Evolutionary conservation across 2,329 filamentous ascomycete genomes (phyloP).

Genomic region (Aspergillus caelatus): DNA sequence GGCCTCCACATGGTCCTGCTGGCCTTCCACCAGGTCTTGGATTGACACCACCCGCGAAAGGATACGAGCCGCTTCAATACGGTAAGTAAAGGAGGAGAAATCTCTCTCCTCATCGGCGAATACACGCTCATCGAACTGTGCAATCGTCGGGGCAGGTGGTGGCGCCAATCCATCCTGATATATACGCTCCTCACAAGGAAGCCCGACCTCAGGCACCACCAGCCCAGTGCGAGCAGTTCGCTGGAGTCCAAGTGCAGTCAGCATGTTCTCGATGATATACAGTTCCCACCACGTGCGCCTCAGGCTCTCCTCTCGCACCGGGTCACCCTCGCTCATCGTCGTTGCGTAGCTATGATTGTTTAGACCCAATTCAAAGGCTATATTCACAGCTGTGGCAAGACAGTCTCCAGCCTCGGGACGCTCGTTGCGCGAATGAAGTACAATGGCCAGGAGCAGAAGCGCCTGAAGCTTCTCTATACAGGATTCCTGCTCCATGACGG

Average conservation of each 20-base stretch:
- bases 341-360: slow-evolving; percentile 70
- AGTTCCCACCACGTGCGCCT: slow-evolving; percentile 89
- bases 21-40: slow-evolving; percentile 40
- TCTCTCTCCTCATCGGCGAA: slow-evolving; percentile 68
- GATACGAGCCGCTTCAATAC: slow-evolving; percentile 78
- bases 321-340: slow-evolving; percentile 64
- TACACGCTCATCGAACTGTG: slow-evolving; percentile 76
- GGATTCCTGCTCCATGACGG: slow-evolving; percentile 38
- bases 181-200: slow-evolving; percentile 83
- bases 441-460: slow-evolving; percentile 74
- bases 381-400: slow-evolving; percentile 67
- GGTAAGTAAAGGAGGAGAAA: slow-evolving; percentile 85
- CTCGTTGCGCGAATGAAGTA: slow-evolving; percentile 75
- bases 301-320: slow-evolving; percentile 78
- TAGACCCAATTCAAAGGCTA: slow-evolving; percentile 77
- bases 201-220: slow-evolving; percentile 66
- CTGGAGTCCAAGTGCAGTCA: slow-evolving; percentile 67
- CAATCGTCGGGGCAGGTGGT: slow-evolving; percentile 63
- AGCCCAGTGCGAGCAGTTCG: slow-evolving; percentile 67
- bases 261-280: slow-evolving; percentile 80
- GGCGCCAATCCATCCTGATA: slow-evolving; percentile 56
- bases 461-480: slow-evolving; percentile 74
- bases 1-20: slow-evolving; percentile 61
- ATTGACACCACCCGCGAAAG: slow-evolving; percentile 70
- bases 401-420: slow-evolving; percentile 69